These are phyloP conservation scores for Globisporangium recalcitrans DNA, from an alignment of 352 stramenopile species.

Conservation along the genomic window DNA sequence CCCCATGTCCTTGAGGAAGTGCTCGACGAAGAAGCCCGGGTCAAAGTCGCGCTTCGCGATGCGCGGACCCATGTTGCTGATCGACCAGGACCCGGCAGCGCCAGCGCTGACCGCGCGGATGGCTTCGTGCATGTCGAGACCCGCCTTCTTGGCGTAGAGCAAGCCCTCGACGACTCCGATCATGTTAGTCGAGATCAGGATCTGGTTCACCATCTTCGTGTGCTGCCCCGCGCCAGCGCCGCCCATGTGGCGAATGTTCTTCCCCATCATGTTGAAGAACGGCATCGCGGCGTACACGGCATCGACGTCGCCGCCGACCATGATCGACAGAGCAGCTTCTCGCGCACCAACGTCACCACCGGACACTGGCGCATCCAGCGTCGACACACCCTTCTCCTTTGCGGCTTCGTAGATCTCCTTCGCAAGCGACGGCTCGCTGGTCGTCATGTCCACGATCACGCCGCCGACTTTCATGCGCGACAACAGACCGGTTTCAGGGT, in stretches of 20 bases:
- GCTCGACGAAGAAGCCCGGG: slow-evolving; percentile 89
- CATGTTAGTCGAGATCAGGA: slow-evolving; percentile 86
- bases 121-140: slow-evolving; percentile 84
- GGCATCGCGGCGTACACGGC: slow-evolving; percentile 77
- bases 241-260: slow-evolving; percentile 88
- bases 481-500: slow-evolving; percentile 56
- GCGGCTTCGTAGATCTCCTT: slow-evolving; percentile 82
- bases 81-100: slow-evolving; percentile 85
- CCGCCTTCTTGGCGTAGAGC: slow-evolving; percentile 84
- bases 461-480: slow-evolving; percentile 70
- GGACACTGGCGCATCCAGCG: slow-evolving; percentile 81
- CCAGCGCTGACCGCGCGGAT: slow-evolving; percentile 83
- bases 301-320: slow-evolving; percentile 86
- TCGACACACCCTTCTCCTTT: slow-evolving; percentile 64
- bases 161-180: slow-evolving; percentile 87
- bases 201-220: slow-evolving; percentile 93
- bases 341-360: slow-evolving; percentile 86
- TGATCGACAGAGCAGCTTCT: slow-evolving; percentile 86
- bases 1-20: slow-evolving; percentile 90
- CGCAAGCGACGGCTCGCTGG: slow-evolving; percentile 80
- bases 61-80: slow-evolving; percentile 86
- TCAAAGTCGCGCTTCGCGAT: slow-evolving; percentile 88
- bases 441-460: slow-evolving; percentile 90
- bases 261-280: slow-evolving; percentile 86
- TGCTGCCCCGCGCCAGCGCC: slow-evolving; percentile 76